Conservation (phyloP, 768 basidiomycete genomes). For the Tulasnella calospora region DNA sequence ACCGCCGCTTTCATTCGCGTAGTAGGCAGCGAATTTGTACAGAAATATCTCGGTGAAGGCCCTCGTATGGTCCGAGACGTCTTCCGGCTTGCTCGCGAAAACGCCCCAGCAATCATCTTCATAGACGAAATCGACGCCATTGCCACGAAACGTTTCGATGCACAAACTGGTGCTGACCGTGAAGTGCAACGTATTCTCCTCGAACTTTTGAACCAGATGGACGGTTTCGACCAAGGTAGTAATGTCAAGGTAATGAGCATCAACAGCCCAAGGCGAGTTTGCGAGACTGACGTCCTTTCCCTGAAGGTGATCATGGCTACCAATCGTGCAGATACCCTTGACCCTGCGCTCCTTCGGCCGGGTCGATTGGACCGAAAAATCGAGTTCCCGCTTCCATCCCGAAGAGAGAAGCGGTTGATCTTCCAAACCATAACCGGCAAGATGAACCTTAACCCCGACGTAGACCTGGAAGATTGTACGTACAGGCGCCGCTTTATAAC, state of each 20-base stretch:
- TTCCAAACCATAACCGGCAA: constrained; percentile 97
- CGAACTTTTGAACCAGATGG: constrained; percentile 98
- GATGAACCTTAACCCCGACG: constrained; percentile 97
- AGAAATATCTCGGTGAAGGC: constrained; percentile 98
- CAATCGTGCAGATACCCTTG: constrained; percentile 95
- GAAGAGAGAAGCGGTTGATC: constrained; percentile 91
- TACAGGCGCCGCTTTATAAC: constrained; percentile 25
- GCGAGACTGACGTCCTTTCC: constrained; percentile 21
- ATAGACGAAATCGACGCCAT: constrained; percentile 99
- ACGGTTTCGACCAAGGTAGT: constrained; percentile 97
- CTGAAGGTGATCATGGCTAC: constrained; percentile 98
- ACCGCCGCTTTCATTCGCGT: constrained; percentile 97
- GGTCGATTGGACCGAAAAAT: constrained; percentile 98
- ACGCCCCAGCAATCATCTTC: constrained; percentile 96
- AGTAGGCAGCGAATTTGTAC: constrained; percentile 96
- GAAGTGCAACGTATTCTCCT: constrained; percentile 98
- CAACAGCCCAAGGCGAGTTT: neutral
- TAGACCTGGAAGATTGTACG: constrained; percentile 96
- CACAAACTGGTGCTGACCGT: constrained; percentile 96
- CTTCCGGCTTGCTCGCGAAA: constrained; percentile 94
- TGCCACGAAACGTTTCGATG: constrained; percentile 98
- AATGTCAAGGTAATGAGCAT: constrained; percentile 76
- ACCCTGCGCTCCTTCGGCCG: constrained; percentile 94
- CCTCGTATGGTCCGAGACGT: constrained; percentile 99
- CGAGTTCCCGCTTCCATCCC: constrained; percentile 91